Conservation (phyloP, 225 moss, liverwort and hornwort genomes). For the Marchantia polymorpha region DNA sequence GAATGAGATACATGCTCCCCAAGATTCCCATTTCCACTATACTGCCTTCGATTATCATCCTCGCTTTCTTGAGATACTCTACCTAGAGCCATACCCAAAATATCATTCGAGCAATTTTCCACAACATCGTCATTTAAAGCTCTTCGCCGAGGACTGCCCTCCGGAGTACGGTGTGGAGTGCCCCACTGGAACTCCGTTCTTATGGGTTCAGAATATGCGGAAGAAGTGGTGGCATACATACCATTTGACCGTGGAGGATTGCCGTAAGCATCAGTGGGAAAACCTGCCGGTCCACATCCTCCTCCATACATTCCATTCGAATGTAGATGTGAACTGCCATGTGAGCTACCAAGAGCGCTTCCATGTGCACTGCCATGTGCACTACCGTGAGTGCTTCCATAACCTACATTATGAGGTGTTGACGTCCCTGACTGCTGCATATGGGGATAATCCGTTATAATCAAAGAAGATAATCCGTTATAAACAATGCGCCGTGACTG, state of each 20-base stretch:
- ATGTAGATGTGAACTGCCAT: constrained; percentile 55
- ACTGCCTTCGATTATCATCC: constrained; percentile 47
- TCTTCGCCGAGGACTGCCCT: constrained; percentile 70
- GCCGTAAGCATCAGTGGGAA: constrained; percentile 50
- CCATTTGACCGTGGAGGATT: constrained; percentile 66
- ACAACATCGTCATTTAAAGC: constrained; percentile 41
- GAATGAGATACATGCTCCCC: constrained; percentile 68
- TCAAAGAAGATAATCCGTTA: constrained; percentile 74
- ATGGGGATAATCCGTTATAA: constrained; percentile 56
- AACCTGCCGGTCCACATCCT: constrained; percentile 34
- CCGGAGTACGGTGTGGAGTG: constrained; percentile 75
- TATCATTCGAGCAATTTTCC: constrained; percentile 47
- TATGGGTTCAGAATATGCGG: constrained; percentile 52
- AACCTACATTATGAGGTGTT: constrained; percentile 68
- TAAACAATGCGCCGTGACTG: constrained; percentile 76
- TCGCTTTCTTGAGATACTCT: constrained; percentile 55
- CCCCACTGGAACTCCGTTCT: constrained; percentile 79
- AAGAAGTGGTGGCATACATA: constrained; percentile 58
- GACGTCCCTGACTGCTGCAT: constrained; percentile 76
- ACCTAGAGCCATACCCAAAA: constrained; percentile 73
- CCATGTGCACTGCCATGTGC: constrained; percentile 28
- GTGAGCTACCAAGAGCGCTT: constrained; percentile 13
- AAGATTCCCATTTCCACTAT: constrained; percentile 57
- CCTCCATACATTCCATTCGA: constrained; percentile 64
- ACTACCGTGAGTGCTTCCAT: constrained; percentile 59